Evolutionary conservation across 2,329 filamentous ascomycete species (phyloP).

Genomic region (Phaeosphaeriaceae sp.): DNA sequence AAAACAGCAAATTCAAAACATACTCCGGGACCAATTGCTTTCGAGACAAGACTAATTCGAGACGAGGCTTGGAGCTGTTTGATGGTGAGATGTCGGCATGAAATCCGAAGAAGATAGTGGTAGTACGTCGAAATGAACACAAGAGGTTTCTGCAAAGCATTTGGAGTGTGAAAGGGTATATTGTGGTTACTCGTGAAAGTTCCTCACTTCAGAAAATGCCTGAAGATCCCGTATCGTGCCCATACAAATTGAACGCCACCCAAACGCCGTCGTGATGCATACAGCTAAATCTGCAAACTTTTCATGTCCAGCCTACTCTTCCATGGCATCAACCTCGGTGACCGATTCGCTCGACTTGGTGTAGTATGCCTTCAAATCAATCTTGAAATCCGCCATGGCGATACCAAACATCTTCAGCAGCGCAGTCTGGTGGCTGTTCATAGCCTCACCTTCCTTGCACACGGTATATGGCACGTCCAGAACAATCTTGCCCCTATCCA

Average conservation of each 20-base stretch:
- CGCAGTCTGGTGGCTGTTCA: conserved; percentile 92
- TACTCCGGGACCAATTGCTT: background rate
- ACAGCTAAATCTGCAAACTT: conserved; percentile 1
- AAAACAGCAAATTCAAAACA: background rate
- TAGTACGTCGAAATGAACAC: background rate
- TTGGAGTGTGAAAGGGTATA: conserved; percentile 34
- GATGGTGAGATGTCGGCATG: background rate
- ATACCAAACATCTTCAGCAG: conserved; percentile 93
- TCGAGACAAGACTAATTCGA: background rate
- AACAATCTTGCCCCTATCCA: conserved; percentile 87
- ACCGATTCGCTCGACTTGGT: conserved; percentile 39
- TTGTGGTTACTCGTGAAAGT: conserved; percentile 26
- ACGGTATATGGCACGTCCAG: conserved; percentile 77
- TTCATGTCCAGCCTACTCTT: conserved; percentile 43
- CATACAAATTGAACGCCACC: conserved; percentile 25
- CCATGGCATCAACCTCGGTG: conserved; percentile 62
- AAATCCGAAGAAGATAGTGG: background rate
- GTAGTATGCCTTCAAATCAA: conserved; percentile 75
- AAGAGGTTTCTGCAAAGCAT: background rate
- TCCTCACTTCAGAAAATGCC: conserved; percentile 14
- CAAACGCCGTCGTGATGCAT: conserved; percentile 37
- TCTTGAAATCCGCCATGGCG: conserved; percentile 87
- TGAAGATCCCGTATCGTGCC: conserved; percentile 26
- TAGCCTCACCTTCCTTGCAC: conserved; percentile 81
- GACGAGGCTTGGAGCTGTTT: background rate